Conservation (phyloP, 2,329 filamentous ascomycete species). For the Cytospora piceae region DNA sequence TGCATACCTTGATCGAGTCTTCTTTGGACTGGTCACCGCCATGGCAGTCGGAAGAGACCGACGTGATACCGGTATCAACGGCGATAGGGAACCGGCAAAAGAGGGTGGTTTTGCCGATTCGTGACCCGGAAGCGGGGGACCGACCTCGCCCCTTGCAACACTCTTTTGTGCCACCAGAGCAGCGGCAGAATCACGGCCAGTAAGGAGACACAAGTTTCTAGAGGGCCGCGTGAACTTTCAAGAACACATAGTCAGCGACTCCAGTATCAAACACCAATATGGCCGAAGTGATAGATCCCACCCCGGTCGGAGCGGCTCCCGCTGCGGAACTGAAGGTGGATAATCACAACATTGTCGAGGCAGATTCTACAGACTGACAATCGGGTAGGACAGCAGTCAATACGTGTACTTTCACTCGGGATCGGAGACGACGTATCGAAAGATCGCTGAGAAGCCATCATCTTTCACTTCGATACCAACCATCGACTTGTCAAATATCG, state of each 20-base stretch:
- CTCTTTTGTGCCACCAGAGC: too few relatives aligned
- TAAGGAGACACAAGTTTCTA: neutral
- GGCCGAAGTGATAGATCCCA: neutral
- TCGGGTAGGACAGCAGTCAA: slow-evolving; percentile 29
- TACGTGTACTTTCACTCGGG: slow-evolving; percentile 41
- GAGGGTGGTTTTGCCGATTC: neutral
- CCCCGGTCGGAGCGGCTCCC: neutral
- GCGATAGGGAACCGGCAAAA: slow-evolving; percentile 9
- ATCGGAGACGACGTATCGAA: slow-evolving; percentile 39
- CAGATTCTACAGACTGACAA: neutral
- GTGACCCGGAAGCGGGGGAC: neutral
- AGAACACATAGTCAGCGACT: neutral
- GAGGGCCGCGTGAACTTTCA: slow-evolving; percentile 13
- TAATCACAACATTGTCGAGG: neutral
- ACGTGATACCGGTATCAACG: slow-evolving; percentile 9
- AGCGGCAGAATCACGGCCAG: too few relatives aligned
- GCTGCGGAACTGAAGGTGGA: slow-evolving; percentile 6
- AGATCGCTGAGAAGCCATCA: slow-evolving; percentile 36
- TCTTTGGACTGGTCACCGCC: neutral
- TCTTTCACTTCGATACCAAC: slow-evolving; percentile 40
- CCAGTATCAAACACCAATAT: neutral
- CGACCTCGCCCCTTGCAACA: too few relatives aligned
- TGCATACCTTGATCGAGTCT: neutral
- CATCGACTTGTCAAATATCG: slow-evolving; percentile 37
- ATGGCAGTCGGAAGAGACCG: neutral